Conservation (phyloP, 192 early-diverging fungal genomes). For the Coemansia sp. region DNA sequence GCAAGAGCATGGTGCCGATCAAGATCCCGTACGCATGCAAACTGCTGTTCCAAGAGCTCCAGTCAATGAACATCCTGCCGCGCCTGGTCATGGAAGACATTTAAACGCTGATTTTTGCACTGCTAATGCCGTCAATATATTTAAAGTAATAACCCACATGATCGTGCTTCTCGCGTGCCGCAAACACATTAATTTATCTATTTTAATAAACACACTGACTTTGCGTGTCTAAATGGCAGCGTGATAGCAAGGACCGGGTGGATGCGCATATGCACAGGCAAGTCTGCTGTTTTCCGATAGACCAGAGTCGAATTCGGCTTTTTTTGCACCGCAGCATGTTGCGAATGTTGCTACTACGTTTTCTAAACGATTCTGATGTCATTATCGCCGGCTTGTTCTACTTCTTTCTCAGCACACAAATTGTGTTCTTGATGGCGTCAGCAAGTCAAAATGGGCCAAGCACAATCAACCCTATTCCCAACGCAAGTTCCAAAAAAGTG, state of each 20-base stretch:
- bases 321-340: neutral
- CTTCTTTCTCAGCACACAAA: neutral
- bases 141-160: too few relatives aligned
- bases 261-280: neutral
- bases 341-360: neutral
- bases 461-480: neutral
- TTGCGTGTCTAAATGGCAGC: neutral
- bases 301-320: neutral
- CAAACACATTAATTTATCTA: neutral
- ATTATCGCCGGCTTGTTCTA: neutral
- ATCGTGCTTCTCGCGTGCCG: too few relatives aligned
- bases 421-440: neutral
- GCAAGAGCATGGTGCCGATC: conserved; percentile 82
- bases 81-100: conserved; percentile 64
- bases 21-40: conserved; percentile 98
- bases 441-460: neutral
- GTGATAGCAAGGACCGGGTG: neutral
- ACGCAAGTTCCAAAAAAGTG: neutral
- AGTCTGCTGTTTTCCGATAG: neutral
- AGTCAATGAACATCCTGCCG: conserved; percentile 93
- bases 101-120: conserved; percentile 8
- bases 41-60: conserved; percentile 96
- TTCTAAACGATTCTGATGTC: neutral
- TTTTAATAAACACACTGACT: neutral
- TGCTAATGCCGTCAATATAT: too few relatives aligned